Evolutionary conservation across 2,329 filamentous ascomycete genomes (phyloP), one percentile per base, ranked within the genome.

Genomic region (Ophiognomonia clavigignenti-juglandacearum): DNA sequence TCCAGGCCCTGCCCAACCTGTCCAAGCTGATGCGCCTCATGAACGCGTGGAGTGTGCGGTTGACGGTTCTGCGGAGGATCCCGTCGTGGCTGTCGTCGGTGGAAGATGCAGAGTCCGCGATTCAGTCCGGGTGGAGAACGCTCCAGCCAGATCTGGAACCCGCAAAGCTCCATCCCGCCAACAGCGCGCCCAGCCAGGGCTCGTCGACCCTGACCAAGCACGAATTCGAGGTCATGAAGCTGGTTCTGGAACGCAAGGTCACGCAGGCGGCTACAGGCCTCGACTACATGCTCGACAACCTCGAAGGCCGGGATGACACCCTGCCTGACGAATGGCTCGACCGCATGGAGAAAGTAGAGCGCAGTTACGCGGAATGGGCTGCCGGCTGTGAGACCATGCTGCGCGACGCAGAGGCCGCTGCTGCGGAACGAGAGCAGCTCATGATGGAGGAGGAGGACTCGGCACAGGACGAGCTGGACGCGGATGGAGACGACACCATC

Each of bases 291-390:
- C 75, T 98, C 13, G 91, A 98, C 64, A 77, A 80, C 26, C 73
- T 97, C 2, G 93, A 97, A 64, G 91, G 89, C 2, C 75, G 83
- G 45, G 75, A 85, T 36, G 93, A 98, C 59, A 88, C 86, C 0
- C 70, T 98, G 9, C 93, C 93, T 0, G 86, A 95, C 34, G 64
- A 71, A 23, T 98, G 92, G 93, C 80, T 97, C 47, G 88, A 95
- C 57, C 78, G 83, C 4, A 85, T 97, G 68, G 93, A 97, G 63
- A 67, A 69, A 0, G 72, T 95, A 4, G 93, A 98, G 63, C 72
- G 76, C 10, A 78, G 83, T 24, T 96, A 92, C 64, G 80, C 82
- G 7, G 77, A 83, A 20, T 98, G 93, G 93, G 81, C 83, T 36
- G 83, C 85, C 39, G 77, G 84, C 39, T 90, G 87, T 26, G 88